Evolutionary conservation across 306 rosid species (phyloP), one percentile per base, ranked within the genome.

Genomic region (Alnus glutinosa): DNA sequence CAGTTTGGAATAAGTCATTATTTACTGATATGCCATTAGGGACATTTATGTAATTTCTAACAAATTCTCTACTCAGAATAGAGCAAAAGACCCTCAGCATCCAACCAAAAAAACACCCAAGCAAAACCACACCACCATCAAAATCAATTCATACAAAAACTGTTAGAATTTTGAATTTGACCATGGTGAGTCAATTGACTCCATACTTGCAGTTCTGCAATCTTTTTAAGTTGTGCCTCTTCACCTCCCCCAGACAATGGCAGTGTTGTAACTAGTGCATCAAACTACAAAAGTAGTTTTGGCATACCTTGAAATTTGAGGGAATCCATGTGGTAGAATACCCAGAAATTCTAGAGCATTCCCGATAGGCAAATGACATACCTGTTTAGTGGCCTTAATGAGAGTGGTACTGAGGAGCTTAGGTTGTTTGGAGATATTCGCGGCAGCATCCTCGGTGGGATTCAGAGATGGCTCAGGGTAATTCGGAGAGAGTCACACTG

Each of bases 331-430:
- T 9, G 11, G 54, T 66, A 58, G 62, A 50, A 73, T 78, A n/a
- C 71, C 34, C 49, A 34, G 52, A 49, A 49, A 49, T 49, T 9
- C 52, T 49, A 49, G 6, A 49, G 13, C 52, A 49, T 42, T 49
- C 14, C 13, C 3, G 14, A 49, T 10, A 2, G 10, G 13, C 14
- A 3, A 49, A 49, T 49, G 3, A 12, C 66, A 18, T 75, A 89
- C 98, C 97, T 94, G 93, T 85, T 91, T 94, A 52, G 97, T 93
- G 63, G 97, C 97, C 83, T 94, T 89, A 28, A 94, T 92, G 77
- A 94, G 89, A 71, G 86, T 78, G 18, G 92, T 82, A 76, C 94
- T 86, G 94, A 92, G 86, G 73, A 79, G 83, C 86, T 94, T 94
- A 76, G 97, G 93, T 59, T 94, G 92, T 52, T 92, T 93, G 4